Conservation (phyloP, 2,329 filamentous ascomycete genomes). For the Hymenoscyphus linearis region DNA sequence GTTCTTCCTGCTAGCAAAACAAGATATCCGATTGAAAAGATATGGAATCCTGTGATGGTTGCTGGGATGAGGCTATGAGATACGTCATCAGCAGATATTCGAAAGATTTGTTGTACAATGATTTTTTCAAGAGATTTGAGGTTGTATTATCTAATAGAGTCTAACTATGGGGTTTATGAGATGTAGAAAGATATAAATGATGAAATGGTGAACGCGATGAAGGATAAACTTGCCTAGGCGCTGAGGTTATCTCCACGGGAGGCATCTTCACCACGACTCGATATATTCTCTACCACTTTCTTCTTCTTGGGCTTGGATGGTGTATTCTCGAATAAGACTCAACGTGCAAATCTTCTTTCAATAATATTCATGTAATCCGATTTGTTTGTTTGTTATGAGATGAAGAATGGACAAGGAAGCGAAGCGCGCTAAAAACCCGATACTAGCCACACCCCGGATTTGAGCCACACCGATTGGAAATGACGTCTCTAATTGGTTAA, state of each 20-base stretch:
- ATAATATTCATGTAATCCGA: not conserved
- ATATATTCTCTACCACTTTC: not conserved
- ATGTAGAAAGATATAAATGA: not conserved
- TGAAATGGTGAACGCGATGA: not conserved
- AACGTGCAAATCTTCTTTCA: conserved; percentile 12
- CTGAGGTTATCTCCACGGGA: conserved; percentile 11
- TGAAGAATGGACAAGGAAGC: not conserved
- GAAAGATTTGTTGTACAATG: not conserved
- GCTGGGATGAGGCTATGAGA: conserved; percentile 17
- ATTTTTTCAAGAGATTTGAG: not conserved
- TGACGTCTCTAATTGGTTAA: not conserved
- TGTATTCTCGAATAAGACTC: conserved; percentile 8
- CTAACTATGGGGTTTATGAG: too few species aligned
- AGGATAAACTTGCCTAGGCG: conserved; percentile 1
- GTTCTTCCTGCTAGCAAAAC: conserved; percentile 20
- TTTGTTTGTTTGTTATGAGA: not conserved
- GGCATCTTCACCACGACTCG: conserved; percentile 10
- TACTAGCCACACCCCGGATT: not conserved
- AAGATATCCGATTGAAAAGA: conserved; percentile 18
- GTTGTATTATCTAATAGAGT: too few species aligned
- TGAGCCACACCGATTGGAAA: not conserved
- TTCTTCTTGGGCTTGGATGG: not conserved
- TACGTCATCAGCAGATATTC: conserved; percentile 2
- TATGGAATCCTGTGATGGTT: conserved; percentile 15
- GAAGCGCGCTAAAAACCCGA: not conserved